Conservation (phyloP, 495 filamentous ascomycete genomes). For the Cairneyella variabilis region DNA sequence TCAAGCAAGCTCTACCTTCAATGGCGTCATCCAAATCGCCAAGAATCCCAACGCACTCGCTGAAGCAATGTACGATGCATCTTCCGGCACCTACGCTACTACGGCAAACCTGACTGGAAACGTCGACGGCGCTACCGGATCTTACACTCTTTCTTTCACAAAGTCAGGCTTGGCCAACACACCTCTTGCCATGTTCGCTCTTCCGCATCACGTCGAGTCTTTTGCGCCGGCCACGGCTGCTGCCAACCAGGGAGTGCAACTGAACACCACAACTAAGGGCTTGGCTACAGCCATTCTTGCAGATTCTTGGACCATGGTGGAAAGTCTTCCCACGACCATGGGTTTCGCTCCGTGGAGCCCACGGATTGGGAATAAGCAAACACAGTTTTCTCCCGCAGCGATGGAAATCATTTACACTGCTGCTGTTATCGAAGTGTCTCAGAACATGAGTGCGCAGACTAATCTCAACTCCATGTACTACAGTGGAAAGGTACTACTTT, state of each 20-base stretch:
- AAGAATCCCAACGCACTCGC: conserved; percentile 64
- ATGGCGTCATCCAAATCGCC: conserved; percentile 75
- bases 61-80: conserved; percentile 67
- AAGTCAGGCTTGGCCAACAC: conserved; percentile 58
- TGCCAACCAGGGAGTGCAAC: conserved; percentile 52
- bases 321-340: conserved; percentile 72
- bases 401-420: conserved; percentile 52
- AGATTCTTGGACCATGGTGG: conserved; percentile 76
- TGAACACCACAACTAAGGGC: conserved; percentile 87
- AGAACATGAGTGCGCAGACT: conserved; percentile 67
- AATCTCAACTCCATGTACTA: conserved; percentile 93
- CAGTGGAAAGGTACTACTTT: conserved; percentile 67
- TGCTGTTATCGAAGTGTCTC: conserved; percentile 61
- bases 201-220: conserved; percentile 80
- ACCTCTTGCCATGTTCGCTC: conserved; percentile 76
- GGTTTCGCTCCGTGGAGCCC: conserved; percentile 73
- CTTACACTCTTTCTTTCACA: conserved; percentile 67
- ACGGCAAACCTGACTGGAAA: conserved; percentile 59
- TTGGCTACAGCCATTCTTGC: conserved; percentile 66
- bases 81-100: conserved; percentile 70
- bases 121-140: conserved; percentile 53
- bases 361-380: conserved; percentile 40
- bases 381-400: conserved; percentile 46
- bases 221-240: conserved; percentile 59
- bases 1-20: conserved; percentile 40